Percentiles rank a stretch among this genome's conserved stretches.
Evolutionary conservation across 1,139 yeast species (phyloP).

Genomic region (Saccharomyces hybrid): DNA sequence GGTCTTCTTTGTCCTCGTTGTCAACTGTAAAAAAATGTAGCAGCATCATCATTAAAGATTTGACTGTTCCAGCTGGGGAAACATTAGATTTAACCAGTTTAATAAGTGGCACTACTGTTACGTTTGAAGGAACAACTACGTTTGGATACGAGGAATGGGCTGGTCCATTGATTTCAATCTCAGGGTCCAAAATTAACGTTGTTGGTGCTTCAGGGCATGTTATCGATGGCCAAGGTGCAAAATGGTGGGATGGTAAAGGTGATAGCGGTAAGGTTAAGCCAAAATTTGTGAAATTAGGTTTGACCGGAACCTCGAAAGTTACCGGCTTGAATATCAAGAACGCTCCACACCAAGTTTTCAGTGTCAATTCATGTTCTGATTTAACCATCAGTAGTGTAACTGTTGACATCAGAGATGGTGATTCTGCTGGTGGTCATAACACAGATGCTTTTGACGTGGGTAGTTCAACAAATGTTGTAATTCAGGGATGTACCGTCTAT

Average conservation of each 20-base stretch:
- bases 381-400: slow-evolving; percentile 8
- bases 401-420: slow-evolving; percentile 14
- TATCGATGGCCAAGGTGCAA: slow-evolving; percentile 13
- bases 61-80: slow-evolving; percentile 15
- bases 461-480: slow-evolving; percentile 6
- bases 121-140: slow-evolving; percentile 13
- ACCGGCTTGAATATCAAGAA: slow-evolving; percentile 11
- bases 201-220: slow-evolving; percentile 13
- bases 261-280: slow-evolving; percentile 14
- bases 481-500: slow-evolving; percentile 8
- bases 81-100: slow-evolving; percentile 14
- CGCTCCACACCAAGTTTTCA: slow-evolving; percentile 13
- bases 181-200: slow-evolving; percentile 12
- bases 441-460: slow-evolving; percentile 17
- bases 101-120: slow-evolving; percentile 12
- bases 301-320: slow-evolving; percentile 8
- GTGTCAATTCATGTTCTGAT: slow-evolving; percentile 6
- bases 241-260: slow-evolving; percentile 17
- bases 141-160: slow-evolving; percentile 14
- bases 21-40: slow-evolving; percentile 8
- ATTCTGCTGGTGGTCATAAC: slow-evolving; percentile 10
- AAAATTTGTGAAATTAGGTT: slow-evolving; percentile 11
- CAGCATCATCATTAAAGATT: slow-evolving; percentile 8
- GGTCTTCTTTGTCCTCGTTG: slow-evolving; percentile 2
- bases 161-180: slow-evolving; percentile 13